Base-by-base conservation (phyloP, 495 filamentous ascomycete species). In the Xylaria telfairii region DNA sequence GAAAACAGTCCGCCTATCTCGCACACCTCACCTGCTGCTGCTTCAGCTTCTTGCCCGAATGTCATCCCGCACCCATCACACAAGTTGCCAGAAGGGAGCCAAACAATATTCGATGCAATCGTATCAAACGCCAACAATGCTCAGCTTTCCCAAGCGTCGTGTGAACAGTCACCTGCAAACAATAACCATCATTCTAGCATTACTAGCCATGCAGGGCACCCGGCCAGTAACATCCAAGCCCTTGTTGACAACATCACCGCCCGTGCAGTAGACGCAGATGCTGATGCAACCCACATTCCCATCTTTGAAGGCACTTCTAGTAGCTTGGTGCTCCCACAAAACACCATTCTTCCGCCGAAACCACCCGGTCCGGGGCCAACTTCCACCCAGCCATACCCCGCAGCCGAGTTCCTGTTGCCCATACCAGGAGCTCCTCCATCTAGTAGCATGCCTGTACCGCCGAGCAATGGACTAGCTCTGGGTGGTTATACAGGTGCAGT, bases 301-400 rank as follows among this genome's bases (percentile, higher is more conserved):
- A 34, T 24, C 26, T 9, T 70, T 32, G 62, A 71, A 68, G 68
- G 30, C 32, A 42, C 56, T 72, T 67, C 84, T 71, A 77, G 78
- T 70, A 74, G 83, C 75, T 76, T 84, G 68, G n/a, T 37, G 41
- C 51, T 87, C 57, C 79, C 83, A 63, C 75, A 80, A 73, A 84
- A 84, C 75, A 84, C 83, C 54, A 76, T 91, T 21, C 88, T 88
- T 65, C 89, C 89, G 56, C 88, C 89, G 10, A 90, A 90, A 34
- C 74, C 85, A 60, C 83, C 87, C 37, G 84, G 84, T 30, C 89
- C 89, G 77, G 74, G 73, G 57, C 64, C 71, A 30, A 37, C 70
- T 49, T 73, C 77, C 53, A 64, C 61, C 34, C 78, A 68, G 44
- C 49, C 70, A 21, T 61, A 72, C 34, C 63, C 75, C 41, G 66